Conservation (phyloP, 2,329 filamentous ascomycete species). For the Sporothrix sp. region DNA sequence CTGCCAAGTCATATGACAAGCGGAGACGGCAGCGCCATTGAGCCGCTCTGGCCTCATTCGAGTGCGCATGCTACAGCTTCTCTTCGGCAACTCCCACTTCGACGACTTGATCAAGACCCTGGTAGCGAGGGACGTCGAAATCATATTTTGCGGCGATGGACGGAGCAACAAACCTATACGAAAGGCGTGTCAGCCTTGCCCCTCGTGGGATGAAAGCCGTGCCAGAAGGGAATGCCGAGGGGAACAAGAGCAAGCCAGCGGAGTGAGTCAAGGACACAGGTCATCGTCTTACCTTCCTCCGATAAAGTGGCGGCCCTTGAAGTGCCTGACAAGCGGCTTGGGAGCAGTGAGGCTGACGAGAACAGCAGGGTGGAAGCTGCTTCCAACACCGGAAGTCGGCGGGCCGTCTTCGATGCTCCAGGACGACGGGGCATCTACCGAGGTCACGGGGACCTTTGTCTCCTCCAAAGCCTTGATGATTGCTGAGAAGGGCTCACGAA, state of each 20-base stretch:
- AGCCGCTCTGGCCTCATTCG: not conserved
- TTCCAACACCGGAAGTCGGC: conserved; percentile 64
- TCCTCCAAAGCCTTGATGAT: conserved; percentile 71
- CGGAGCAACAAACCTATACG: conserved; percentile 62
- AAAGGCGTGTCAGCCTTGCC: not conserved
- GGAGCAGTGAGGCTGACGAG: conserved; percentile 87
- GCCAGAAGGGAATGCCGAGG: too few relatives aligned
- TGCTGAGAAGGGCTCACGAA: conserved; percentile 81
- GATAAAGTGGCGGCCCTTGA: conserved; percentile 81
- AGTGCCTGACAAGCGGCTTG: conserved; percentile 78
- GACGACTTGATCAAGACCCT: conserved; percentile 80
- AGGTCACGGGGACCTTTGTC: conserved; percentile 66
- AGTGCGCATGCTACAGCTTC: conserved; percentile 49
- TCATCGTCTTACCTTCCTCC: conserved; percentile 71
- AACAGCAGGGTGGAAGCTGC: conserved; percentile 67
- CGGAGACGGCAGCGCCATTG: not conserved
- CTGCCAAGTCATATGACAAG: conserved; percentile 42
- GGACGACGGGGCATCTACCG: conserved; percentile 85
- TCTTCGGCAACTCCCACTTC: conserved; percentile 51
- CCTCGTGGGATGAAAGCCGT: not conserved
- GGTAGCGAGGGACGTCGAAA: conserved; percentile 72
- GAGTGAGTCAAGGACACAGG: not conserved
- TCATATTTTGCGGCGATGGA: conserved; percentile 76
- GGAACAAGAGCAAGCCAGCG: not conserved
- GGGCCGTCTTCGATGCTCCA: conserved; percentile 90